Evolutionary conservation across 805 yeast genomes (phyloP).

Genomic region (Blastobotrys parvus): DNA sequence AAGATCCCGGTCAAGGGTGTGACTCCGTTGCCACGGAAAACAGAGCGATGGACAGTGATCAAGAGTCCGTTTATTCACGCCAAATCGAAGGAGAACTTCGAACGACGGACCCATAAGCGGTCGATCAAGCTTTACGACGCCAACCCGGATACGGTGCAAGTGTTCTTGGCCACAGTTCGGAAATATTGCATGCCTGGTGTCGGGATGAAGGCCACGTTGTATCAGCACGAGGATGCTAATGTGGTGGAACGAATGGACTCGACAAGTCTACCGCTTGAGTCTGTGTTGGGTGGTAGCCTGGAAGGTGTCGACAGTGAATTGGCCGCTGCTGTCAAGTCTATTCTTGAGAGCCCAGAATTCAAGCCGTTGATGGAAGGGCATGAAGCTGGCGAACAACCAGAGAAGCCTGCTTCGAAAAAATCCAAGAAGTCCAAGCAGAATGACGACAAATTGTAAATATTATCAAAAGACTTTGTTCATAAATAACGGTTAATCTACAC

Average conservation of each 20-base stretch:
- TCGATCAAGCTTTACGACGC: conserved; percentile 73
- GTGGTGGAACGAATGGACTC: conserved; percentile 34
- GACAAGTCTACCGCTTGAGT: conserved; percentile 4
- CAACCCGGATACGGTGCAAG: conserved; percentile 73
- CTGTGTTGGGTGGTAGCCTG: background rate
- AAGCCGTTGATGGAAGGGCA: conserved; percentile 30
- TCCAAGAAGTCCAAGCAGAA: background rate
- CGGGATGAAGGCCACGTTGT: conserved; percentile 68
- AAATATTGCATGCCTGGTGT: conserved; percentile 77
- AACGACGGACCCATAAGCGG: conserved; percentile 76
- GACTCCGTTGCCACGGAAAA: conserved; percentile 55
- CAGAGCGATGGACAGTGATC: conserved; percentile 89
- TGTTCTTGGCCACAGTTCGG: conserved; percentile 68
- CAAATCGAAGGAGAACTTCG: conserved; percentile 88
- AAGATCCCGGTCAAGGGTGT: conserved; percentile 82
- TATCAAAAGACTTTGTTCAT: background rate
- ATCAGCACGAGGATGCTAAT: conserved; percentile 42
- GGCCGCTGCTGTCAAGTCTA: conserved; percentile 58
- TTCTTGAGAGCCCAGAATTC: conserved; percentile 65
- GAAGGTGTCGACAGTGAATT: conserved; percentile 38
- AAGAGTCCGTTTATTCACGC: conserved; percentile 92
- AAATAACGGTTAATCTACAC: background rate
- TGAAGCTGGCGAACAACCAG: background rate
- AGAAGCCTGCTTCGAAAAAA: background rate
- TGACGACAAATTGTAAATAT: background rate